Evolutionary conservation across 2,329 filamentous ascomycete genomes (phyloP).

Genomic region (Colletotrichum godetiae): DNA sequence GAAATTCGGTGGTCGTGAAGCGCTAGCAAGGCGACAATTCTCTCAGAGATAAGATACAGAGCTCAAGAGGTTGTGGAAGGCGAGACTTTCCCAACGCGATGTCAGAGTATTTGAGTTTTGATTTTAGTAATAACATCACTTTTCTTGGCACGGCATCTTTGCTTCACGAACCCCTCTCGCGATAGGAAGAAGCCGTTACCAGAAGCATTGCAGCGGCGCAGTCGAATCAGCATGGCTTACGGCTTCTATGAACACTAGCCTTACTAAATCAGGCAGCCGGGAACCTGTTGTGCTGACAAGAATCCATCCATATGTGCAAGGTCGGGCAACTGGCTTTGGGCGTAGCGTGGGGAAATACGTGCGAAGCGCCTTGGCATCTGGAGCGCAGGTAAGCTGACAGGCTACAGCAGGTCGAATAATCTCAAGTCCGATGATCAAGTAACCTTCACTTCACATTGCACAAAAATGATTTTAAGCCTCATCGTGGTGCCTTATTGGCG

Average conservation of each 20-base stretch:
- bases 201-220: not conserved
- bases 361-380: not conserved
- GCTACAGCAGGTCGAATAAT: not conserved
- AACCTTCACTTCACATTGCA: not conserved
- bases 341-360: not conserved
- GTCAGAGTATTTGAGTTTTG: not conserved
- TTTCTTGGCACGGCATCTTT: not conserved
- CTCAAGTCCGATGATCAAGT: not conserved
- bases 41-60: no score
- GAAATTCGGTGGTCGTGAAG: accelerated
- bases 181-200: not conserved
- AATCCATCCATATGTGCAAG: not conserved
- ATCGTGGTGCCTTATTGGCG: not conserved
- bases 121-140: not conserved
- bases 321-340: not conserved
- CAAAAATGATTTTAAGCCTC: not conserved
- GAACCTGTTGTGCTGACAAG: not conserved
- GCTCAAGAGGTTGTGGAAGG: no score
- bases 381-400: not conserved
- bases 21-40: accelerated
- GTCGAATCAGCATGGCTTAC: not conserved
- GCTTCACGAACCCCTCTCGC: not conserved
- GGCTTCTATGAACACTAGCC: not conserved
- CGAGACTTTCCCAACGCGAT: not conserved
- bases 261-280: slow-evolving; percentile 19